Conservation (phyloP, 2,329 filamentous ascomycete species). For the Thelonectria discophora region DNA sequence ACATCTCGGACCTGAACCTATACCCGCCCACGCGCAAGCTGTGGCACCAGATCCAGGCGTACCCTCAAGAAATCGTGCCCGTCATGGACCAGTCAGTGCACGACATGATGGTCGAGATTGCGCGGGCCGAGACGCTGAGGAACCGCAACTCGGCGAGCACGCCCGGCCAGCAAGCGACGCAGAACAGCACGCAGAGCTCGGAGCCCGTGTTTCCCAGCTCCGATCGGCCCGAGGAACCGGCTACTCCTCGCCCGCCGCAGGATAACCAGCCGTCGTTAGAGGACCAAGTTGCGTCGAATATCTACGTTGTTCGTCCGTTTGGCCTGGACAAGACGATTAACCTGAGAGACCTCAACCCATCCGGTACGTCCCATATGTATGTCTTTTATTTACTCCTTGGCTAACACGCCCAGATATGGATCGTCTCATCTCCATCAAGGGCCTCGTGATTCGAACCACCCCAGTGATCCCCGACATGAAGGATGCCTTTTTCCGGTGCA, state of each 20-base stretch:
- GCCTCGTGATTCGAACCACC: conserved; percentile 92
- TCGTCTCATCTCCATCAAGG: conserved; percentile 93
- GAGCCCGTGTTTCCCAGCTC: conserved; percentile 83
- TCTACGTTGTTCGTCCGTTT: conserved; percentile 89
- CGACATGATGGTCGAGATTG: conserved; percentile 91
- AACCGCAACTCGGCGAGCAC: conserved; percentile 70
- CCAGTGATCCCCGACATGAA: conserved; percentile 99
- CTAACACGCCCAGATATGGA: conserved; percentile 77
- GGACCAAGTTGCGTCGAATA: conserved; percentile 79
- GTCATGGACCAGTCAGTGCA: conserved; percentile 96
- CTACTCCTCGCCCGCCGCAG: conserved; percentile 52
- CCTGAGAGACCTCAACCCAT: conserved; percentile 91
- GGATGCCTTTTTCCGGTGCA: conserved; percentile 96
- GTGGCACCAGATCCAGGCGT: conserved; percentile 93
- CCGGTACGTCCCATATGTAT: conserved; percentile 58
- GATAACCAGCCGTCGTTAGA: conserved; percentile 70
- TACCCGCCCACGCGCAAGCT: conserved; percentile 93
- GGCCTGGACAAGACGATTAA: conserved; percentile 89
- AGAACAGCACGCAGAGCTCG: conserved; percentile 68
- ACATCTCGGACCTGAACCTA: conserved; percentile 87
- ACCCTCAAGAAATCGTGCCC: conserved; percentile 95
- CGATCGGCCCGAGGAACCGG: conserved; percentile 66
- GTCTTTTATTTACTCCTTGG: neutral
- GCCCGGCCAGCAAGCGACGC: conserved; percentile 56
- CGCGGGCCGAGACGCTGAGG: conserved; percentile 79